Percentiles rank a stretch among this genome's conserved stretches.
Conservation (phyloP, 2,329 filamentous ascomycete genomes). For the Dactylonectria macrodidyma region DNA sequence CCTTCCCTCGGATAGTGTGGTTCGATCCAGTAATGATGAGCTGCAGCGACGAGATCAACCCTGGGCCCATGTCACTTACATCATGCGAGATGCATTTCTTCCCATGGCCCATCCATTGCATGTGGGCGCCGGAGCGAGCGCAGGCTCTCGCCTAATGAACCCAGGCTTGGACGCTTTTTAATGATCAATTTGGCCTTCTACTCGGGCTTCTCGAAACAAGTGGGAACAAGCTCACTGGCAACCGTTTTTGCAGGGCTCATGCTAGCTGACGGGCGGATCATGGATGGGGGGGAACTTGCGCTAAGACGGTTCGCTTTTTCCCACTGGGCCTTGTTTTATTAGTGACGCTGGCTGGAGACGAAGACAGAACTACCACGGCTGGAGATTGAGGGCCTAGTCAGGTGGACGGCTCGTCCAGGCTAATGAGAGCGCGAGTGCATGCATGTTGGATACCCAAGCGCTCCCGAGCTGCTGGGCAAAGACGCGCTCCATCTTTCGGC, state of each 20-base stretch:
- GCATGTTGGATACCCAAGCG: constrained; percentile 22
- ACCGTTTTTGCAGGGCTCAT: constrained; percentile 23
- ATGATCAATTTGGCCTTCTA: constrained; percentile 31
- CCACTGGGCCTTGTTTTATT: constrained; percentile 2
- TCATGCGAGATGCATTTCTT: constrained; percentile 32
- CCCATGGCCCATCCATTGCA: constrained; percentile 1
- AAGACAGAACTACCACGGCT: background rate
- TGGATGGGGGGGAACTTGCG: constrained; percentile 9
- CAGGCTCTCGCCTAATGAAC: constrained; percentile 2
- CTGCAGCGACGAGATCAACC: constrained; percentile 19
- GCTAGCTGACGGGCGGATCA: background rate
- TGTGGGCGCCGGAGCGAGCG: constrained; percentile 22
- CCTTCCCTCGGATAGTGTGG: constrained; percentile 18
- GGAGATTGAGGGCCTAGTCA: background rate
- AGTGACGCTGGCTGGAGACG: background rate
- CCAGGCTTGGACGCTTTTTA: constrained; percentile 14
- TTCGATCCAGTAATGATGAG: constrained; percentile 30
- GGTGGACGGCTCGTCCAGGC: background rate
- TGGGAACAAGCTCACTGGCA: constrained; percentile 26
- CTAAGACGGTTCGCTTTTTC: constrained; percentile 16
- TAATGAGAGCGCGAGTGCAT: constrained; percentile 9
- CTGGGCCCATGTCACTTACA: constrained; percentile 13
- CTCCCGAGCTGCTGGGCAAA: background rate
- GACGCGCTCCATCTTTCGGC: constrained; percentile 10
- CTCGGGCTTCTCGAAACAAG: constrained; percentile 45